Base-by-base conservation (phyloP, 2,329 filamentous ascomycete genomes). In the Clarireedia sp. region DNA sequence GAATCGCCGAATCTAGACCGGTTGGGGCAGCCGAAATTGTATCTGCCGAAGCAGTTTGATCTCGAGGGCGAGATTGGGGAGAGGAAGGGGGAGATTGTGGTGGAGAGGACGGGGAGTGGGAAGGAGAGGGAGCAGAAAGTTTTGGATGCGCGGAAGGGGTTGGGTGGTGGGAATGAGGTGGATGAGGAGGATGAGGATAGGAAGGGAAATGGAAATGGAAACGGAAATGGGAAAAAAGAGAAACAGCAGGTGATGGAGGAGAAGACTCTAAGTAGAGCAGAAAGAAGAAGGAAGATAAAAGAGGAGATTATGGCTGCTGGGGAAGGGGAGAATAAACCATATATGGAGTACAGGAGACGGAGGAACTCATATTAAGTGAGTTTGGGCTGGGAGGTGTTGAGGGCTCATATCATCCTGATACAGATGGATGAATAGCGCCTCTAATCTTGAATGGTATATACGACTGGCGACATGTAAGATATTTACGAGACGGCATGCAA, bases 281-380 rank as follows among this genome's bases (percentile, higher is more conserved):
- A 64, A 68, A 75, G 82, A 62, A 73, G 82, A 62, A 73, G 73
- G 65, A 71, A 75, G 61, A 85, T 83, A 64, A 82, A 80, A 65
- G 76, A 80, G 59, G 80, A 83, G 62, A 75, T 84, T 17, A 40
- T 68, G 37, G 59, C 60, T 16, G 62, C 60, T 17, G 58, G 70
- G 68, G 66, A 75, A 74, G 64, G 69, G 70, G 66, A 77, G 71
- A 14, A 54, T 9, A 44, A 44, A 14, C 17, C 44, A 6, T 60
- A 62, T 40, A 61, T 70, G 74, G 23, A 78, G 58, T 81, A 82
- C 62, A 78, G 81, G 63, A 74, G 80, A 47, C 70, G 81, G 41
- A 44, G 19, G 10, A 44, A 44, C 19, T 44, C 41, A 10, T 44
- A 21, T 44, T 44, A 12, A 44, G 29, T 33, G 12, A 33, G 10